Evolutionary conservation across 2,329 filamentous ascomycete species (phyloP).

Genomic region (Xylaria sp.): DNA sequence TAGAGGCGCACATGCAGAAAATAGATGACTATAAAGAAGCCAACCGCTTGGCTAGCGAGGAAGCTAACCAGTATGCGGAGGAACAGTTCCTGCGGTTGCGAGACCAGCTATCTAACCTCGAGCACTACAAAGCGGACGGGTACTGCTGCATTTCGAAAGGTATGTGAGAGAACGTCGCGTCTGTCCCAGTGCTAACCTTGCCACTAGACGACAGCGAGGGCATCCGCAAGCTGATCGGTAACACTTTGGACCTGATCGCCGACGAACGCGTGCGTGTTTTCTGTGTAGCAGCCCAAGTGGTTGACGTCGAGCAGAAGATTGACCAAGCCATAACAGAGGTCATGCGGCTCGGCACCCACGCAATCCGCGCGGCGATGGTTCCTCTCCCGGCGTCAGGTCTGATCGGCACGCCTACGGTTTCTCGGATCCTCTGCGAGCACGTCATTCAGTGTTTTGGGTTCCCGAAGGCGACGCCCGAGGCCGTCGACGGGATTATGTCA

Average conservation of each 20-base stretch:
- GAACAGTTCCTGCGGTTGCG: conserved; percentile 21
- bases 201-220: conserved; percentile 20
- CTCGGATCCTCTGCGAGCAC: conserved; percentile 31
- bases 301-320: conserved; percentile 35
- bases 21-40: conserved; percentile 31
- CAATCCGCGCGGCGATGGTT: conserved; percentile 33
- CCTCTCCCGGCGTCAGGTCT: conserved; percentile 27
- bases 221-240: conserved; percentile 21
- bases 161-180: neutral
- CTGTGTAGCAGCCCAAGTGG: conserved; percentile 34
- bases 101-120: conserved; percentile 22
- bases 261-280: conserved; percentile 36
- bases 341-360: conserved; percentile 31
- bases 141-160: conserved; percentile 31
- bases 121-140: conserved; percentile 32
- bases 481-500: conserved; percentile 34
- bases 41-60: conserved; percentile 20
- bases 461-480: conserved; percentile 29
- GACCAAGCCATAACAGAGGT: conserved; percentile 35
- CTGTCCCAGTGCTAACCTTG: neutral
- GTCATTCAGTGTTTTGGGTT: conserved; percentile 33
- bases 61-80: conserved; percentile 28
- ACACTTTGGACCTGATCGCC: conserved; percentile 28
- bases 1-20: conserved; percentile 29
- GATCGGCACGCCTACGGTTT: conserved; percentile 31